Evolutionary conservation across 768 basidiomycete genomes (phyloP), one percentile per base, ranked within the genome.

Genomic region (Collybia nuda): DNA sequence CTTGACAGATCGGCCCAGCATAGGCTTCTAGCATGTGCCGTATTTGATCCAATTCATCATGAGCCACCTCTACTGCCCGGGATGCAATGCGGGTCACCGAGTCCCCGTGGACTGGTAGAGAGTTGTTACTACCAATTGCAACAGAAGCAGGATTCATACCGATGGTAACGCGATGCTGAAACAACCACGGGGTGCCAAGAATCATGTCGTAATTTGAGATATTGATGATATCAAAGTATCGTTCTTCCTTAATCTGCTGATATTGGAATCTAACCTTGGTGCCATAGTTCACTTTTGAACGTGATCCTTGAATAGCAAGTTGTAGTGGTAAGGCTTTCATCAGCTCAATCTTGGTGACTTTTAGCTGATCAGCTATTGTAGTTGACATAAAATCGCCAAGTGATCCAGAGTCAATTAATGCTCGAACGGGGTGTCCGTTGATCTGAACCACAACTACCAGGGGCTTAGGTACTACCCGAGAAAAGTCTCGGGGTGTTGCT

Each of bases 201-300:
- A 75, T 70, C 0, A 69, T 3, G n/a, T 79, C 67, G 35, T 77
- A 76, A 3, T 55, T 62, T 0, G 68, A 59, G 0, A 76, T 6
- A 42, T 77, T 77, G 0, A 67, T 62, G 0, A 76, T 54, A 51
- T 77, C 64, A 42, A 77, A 75, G 1, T 60, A 52, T 0, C 62
- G 32, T 14, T 62, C 41, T 53, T 40, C 40, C 24, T 12, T 29
- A 1, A 52, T 49, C 15, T 6, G 2, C 26, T 49, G 39, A 19
- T 49, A 49, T 14, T 40, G 9, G 21, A 49, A 40, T 24, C 40
- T 26, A 35, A 44, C 51, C 23, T 14, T 37, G 2, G 40, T 28
- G 12, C 51, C 45, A 32, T 36, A 40, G 35, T 52, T 52, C 6
- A 52, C 40, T 17, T 39, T 40, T n/a, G 51, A 52, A 2, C 51